Base-by-base conservation (phyloP, 805 yeast genomes). In the Candida tammaniensis region DNA sequence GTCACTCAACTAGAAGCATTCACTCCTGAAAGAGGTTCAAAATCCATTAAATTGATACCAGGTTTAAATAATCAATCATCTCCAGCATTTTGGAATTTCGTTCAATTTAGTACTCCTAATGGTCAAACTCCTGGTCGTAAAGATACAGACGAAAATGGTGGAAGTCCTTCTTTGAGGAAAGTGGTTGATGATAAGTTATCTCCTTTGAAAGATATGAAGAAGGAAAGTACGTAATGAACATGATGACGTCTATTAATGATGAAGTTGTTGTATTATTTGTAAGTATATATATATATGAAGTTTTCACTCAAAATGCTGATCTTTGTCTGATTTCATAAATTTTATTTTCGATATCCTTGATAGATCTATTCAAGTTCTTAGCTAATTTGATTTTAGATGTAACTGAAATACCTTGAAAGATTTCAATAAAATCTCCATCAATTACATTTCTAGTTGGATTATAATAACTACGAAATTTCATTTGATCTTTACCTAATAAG, bases 81-180 rank as follows among this genome's bases (percentile, higher is more conserved):
- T 1, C 98, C 98, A 1, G 96, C 95, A 12, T 76, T 89, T 39
- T 86, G 96, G 97, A 86, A 84, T 54, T 80, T 86, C 61, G 86
- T 89, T 51, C 96, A 88, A 50, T 80, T 89, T 38, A 63, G 68
- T 38, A 68, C 72, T 4, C 72, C 71, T 3, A 64, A 64, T 35
- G 70, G 67, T 7, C 71, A 66, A 40, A 66, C 70, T 0, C 70
- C 73, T 1, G 44, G 59, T 24, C 38, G 70, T 18, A 62, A 66
- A 35, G 51, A 56, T 35, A 60, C 66, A 28, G 70, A 61, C 11
- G 70, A 57, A 30, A 59, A 52, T 34, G 56, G 60, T 17, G 61
- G 58, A 9, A 64, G 70, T 36, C 73, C 73, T 4, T 65, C 71
- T 4, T 46, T 63, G 31, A 48, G 68, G 27, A 57, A 53, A 38